A percentile compares a stretch with the other conserved stretches of the same genome.
Evolutionary conservation across 805 yeast genomes (phyloP).

Genomic region (Hanseniaspora jakobsenii): DNA sequence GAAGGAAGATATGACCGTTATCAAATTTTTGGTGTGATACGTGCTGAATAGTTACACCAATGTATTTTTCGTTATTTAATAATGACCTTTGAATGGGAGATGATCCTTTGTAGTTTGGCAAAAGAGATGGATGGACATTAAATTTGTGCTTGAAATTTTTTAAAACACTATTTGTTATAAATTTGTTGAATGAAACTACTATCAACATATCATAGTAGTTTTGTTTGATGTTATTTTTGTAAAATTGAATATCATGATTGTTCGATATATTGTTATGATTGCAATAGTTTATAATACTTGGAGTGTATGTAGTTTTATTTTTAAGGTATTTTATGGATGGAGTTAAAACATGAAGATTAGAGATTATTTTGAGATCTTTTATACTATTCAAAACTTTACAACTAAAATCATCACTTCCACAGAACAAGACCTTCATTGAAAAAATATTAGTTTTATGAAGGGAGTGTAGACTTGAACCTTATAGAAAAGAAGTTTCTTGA

Average conservation of each 20-base stretch:
- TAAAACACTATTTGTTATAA: conserved; percentile 59
- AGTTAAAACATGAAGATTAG: conserved; percentile 55
- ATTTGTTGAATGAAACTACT: conserved; percentile 84
- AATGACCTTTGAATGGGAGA: conserved; percentile 79
- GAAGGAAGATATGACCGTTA: conserved; percentile 55
- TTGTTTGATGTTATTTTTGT: conserved; percentile 16
- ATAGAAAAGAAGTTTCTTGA: no score
- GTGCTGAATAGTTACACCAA: conserved; percentile 87
- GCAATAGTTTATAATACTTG: conserved; percentile 9
- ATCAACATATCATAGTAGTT: conserved; percentile 48
- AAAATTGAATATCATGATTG: conserved; percentile 21
- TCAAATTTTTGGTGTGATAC: conserved; percentile 82
- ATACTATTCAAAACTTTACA: conserved; percentile 35
- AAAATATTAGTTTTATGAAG: no score
- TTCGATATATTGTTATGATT: conserved; percentile 18
- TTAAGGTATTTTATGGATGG: conserved; percentile 30
- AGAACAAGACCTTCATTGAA: conserved; percentile 49
- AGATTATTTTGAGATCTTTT: no score
- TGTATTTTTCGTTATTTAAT: conserved; percentile 43
- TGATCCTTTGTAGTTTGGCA: conserved; percentile 76
- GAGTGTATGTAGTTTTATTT: background rate
- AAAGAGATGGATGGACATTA: conserved; percentile 83
- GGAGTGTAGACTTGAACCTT: no score
- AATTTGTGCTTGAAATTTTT: conserved; percentile 43
- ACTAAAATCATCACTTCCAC: conserved; percentile 70